phyloP scores from a whole-genome alignment of 2,329 filamentous ascomycete genomes.

The Aspergillus spinulosporus region DNA sequence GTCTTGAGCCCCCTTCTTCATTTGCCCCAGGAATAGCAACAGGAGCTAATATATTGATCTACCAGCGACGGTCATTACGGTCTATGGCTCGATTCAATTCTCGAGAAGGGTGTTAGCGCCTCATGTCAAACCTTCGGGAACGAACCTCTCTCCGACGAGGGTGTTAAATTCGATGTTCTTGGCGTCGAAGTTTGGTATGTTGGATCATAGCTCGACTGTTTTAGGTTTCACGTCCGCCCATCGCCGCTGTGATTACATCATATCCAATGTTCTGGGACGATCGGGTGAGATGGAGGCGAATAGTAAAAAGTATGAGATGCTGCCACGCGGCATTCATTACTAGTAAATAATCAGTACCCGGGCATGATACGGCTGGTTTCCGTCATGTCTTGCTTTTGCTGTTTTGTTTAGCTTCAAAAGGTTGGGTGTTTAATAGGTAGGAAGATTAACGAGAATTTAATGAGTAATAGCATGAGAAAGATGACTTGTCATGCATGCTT shows the following conservation, averaged over 20 bases:
- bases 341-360: slow-evolving; percentile 16
- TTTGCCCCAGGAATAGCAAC: neutral
- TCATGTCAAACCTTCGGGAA: slow-evolving; percentile 92
- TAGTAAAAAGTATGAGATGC: neutral
- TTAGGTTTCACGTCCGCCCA: neutral
- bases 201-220: slow-evolving; percentile 46
- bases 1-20: slow-evolving; percentile 24
- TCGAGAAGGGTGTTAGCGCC: slow-evolving; percentile 81
- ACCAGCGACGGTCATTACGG: slow-evolving; percentile 78
- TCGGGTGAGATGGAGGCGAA: neutral
- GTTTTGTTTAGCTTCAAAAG: neutral
- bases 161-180: slow-evolving; percentile 84
- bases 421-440: neutral
- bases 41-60: neutral
- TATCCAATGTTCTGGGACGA: neutral
- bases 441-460: neutral
- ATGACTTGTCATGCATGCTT: neutral
- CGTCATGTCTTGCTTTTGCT: slow-evolving; percentile 6
- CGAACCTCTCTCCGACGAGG: slow-evolving; percentile 88
- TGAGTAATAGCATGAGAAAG: neutral
- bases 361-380: slow-evolving; percentile 16
- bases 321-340: neutral
- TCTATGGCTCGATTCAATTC: slow-evolving; percentile 83
- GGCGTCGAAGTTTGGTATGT: slow-evolving; percentile 94
- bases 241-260: too few relatives aligned